Conservation (phyloP, 2,329 filamentous ascomycete species). For the Fusarium burgessii region DNA sequence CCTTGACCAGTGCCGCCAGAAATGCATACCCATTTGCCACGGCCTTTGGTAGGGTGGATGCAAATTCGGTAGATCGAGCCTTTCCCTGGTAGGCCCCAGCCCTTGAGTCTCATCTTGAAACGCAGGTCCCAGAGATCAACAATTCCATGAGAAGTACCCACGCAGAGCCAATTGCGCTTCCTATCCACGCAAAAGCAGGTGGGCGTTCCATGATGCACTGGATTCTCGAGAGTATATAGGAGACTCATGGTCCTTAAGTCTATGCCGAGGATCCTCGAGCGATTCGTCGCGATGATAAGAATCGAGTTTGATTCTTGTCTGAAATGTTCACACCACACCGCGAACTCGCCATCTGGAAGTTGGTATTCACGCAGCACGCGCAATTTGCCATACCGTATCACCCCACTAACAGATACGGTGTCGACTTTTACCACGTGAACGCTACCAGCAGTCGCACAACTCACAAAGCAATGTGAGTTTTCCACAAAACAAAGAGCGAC, state of each 20-base stretch:
- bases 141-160: slow-evolving; percentile 93
- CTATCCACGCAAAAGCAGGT: slow-evolving; percentile 92
- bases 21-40: slow-evolving; percentile 87
- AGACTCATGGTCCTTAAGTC: slow-evolving; percentile 89
- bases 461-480: slow-evolving; percentile 92
- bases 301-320: slow-evolving; percentile 85
- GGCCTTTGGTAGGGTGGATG: slow-evolving; percentile 81
- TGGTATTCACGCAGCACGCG: slow-evolving; percentile 83
- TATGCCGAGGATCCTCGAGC: slow-evolving; percentile 83
- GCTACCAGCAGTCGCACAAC: slow-evolving; percentile 88
- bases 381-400: slow-evolving; percentile 82
- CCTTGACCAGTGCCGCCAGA: slow-evolving; percentile 88
- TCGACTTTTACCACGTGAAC: slow-evolving; percentile 90
- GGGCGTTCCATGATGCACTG: slow-evolving; percentile 89
- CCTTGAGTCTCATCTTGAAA: slow-evolving; percentile 89
- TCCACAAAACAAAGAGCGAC: slow-evolving; percentile 91
- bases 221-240: slow-evolving; percentile 84
- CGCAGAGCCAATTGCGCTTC: slow-evolving; percentile 87
- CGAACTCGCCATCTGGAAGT: slow-evolving; percentile 78
- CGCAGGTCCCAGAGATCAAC: slow-evolving; percentile 95
- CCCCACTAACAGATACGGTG: slow-evolving; percentile 58
- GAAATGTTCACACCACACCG: slow-evolving; percentile 93
- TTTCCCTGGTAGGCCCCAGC: slow-evolving; percentile 87
- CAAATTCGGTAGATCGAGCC: slow-evolving; percentile 83
- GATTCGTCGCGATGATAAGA: slow-evolving; percentile 87